Conservation (phyloP, 2,329 filamentous ascomycete genomes). For the Aspergillus chevalieri region DNA sequence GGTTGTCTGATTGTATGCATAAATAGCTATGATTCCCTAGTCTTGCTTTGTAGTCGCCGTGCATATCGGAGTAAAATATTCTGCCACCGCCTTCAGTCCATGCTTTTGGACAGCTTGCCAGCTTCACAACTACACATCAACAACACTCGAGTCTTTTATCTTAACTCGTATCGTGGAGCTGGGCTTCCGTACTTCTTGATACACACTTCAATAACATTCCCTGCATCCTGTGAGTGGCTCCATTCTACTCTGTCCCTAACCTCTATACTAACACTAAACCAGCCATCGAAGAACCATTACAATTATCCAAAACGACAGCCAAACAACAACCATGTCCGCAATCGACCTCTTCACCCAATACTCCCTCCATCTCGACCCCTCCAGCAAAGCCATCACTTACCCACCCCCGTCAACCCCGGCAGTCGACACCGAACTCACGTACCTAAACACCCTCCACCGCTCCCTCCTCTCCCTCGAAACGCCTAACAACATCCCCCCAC, state of each 20-base stretch:
- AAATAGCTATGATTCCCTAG: too few species aligned
- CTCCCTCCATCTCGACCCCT: constrained; percentile 73
- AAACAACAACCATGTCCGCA: constrained; percentile 18
- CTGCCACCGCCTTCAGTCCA: constrained; percentile 17
- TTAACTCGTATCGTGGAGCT: too few species aligned
- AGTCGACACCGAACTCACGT: constrained; percentile 57
- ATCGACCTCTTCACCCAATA: constrained; percentile 64
- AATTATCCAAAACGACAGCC: neutral
- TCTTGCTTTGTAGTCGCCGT: neutral
- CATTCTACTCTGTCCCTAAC: neutral
- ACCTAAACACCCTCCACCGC: constrained; percentile 74
- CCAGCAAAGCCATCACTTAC: constrained; percentile 66
- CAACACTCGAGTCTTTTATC: too few species aligned
- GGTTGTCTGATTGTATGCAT: too few species aligned
- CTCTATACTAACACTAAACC: neutral
- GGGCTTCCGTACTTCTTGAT: too few species aligned
- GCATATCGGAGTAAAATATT: constrained; percentile 2
- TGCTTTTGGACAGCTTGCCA: constrained; percentile 21
- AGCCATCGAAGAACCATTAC: neutral
- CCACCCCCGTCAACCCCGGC: constrained; percentile 36
- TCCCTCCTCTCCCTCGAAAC: constrained; percentile 58
- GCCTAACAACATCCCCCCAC: constrained; percentile 66
- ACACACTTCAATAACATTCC: too few species aligned
- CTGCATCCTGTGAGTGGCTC: too few species aligned
- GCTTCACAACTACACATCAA: neutral